Evolutionary conservation across 441 rosid species (phyloP).

Genomic region (Aleurites moluccanus): DNA sequence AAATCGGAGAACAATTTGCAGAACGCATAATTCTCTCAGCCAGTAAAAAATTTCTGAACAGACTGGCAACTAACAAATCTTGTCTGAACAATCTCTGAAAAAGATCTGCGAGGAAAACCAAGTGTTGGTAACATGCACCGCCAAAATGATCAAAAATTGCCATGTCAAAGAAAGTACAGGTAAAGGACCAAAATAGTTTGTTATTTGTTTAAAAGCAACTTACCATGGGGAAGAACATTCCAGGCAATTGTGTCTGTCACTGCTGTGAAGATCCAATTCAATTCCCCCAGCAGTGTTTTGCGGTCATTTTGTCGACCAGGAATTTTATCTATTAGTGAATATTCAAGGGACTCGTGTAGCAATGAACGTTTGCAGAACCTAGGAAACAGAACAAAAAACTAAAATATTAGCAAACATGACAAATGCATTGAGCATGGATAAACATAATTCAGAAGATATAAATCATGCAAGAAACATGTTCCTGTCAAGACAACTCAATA

Average conservation of each 20-base stretch:
- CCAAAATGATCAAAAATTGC: slow-evolving; percentile 9
- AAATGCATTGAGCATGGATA: slow-evolving; percentile 6
- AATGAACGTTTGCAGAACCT: slow-evolving; percentile 98
- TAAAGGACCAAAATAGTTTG: neutral
- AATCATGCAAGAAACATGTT: neutral
- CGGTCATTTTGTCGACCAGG: slow-evolving; percentile 99
- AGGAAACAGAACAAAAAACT: slow-evolving; percentile 30
- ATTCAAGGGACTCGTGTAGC: slow-evolving; percentile 76
- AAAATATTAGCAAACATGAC: slow-evolving; percentile 27
- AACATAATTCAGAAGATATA: neutral
- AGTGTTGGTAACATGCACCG: slow-evolving; percentile 28
- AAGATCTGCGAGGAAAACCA: slow-evolving; percentile 63
- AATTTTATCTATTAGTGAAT: slow-evolving; percentile 88
- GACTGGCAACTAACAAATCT: slow-evolving; percentile 94
- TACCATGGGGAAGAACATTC: slow-evolving; percentile 99
- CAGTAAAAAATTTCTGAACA: slow-evolving; percentile 94
- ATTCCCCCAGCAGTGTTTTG: slow-evolving; percentile 92
- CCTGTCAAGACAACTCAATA: neutral
- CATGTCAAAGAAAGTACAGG: neutral
- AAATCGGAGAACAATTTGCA: slow-evolving; percentile 98
- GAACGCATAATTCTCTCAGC: slow-evolving; percentile 99
- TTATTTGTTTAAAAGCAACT: slow-evolving; percentile 17
- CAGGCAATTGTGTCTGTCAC: slow-evolving; percentile 99
- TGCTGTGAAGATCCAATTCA: slow-evolving; percentile 99
- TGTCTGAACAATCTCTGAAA: slow-evolving; percentile 97